Conservation (phyloP, 306 rosid species). For the Trifolium fragiferum region DNA sequence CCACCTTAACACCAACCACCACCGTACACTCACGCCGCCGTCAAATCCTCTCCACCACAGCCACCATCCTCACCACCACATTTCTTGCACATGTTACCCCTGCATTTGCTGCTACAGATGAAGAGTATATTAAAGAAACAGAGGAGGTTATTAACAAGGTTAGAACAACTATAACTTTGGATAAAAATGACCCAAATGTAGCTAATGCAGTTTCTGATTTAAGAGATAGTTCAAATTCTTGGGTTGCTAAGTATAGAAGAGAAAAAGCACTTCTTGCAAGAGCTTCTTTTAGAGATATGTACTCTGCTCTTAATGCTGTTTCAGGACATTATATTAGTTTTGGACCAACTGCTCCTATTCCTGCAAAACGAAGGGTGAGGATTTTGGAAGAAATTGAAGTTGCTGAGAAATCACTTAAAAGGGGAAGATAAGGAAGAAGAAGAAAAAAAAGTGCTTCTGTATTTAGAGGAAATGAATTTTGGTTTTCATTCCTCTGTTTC, state of each 20-base stretch:
- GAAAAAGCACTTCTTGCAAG: conserved; percentile 83
- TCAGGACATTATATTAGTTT: conserved; percentile 93
- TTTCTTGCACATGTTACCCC: conserved; percentile 50
- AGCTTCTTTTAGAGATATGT: conserved; percentile 84
- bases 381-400: conserved; percentile 90
- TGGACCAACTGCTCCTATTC: conserved; percentile 94
- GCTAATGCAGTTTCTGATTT: conserved; percentile 78
- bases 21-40: conserved; percentile 63
- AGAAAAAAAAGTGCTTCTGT: background rate
- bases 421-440: conserved; percentile 68
- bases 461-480: conserved; percentile 25
- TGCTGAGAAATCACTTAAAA: conserved; percentile 77
- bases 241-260: conserved; percentile 95
- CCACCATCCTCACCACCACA: conserved; percentile 46
- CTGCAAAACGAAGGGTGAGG: conserved; percentile 76
- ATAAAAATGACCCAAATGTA: conserved; percentile 76
- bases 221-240: conserved; percentile 74
- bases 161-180: conserved; percentile 69
- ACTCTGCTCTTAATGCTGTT: conserved; percentile 89
- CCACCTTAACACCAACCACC: conserved; percentile 31
- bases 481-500: conserved; percentile 6
- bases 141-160: conserved; percentile 79
- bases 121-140: conserved; percentile 85
- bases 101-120: conserved; percentile 67
- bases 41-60: conserved; percentile 60